Evolutionary conservation across 345 rosid genomes (phyloP).

Genomic region (Eucalyptus viminalis): DNA sequence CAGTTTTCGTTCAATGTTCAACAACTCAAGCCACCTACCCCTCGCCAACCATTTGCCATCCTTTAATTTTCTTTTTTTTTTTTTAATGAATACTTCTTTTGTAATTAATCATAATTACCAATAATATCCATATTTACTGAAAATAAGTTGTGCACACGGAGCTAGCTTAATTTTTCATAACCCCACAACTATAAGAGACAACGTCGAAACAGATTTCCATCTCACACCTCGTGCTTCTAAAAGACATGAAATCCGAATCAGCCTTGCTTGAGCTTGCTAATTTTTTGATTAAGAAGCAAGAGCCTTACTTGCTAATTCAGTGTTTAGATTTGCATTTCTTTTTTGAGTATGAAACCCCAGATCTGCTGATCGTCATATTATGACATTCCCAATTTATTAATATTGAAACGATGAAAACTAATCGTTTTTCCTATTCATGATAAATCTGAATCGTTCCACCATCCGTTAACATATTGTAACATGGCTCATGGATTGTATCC

Average conservation of each 20-base stretch:
- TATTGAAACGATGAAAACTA: fast-evolving
- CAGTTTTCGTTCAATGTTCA: not conserved
- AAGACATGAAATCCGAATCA: not conserved
- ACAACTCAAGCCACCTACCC: not conserved
- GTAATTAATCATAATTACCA: not conserved
- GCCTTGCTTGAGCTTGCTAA: not conserved
- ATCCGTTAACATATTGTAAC: not conserved
- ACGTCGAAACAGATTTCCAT: not conserved
- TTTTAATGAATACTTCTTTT: not conserved
- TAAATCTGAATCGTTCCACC: fast-evolving
- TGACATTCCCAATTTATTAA: not conserved
- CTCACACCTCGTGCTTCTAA: not conserved
- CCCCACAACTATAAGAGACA: not conserved
- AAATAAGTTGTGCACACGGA: not conserved
- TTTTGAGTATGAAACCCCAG: not conserved
- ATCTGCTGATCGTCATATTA: fast-evolving
- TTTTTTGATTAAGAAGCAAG: too few relatives aligned
- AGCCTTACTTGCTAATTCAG: not conserved
- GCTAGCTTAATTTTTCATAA: not conserved
- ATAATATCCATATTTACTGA: not conserved
- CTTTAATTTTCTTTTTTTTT: not conserved
- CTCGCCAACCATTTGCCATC: not conserved
- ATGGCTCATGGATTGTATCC: not conserved
- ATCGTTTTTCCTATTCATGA: fast-evolving
- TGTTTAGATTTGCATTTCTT: not conserved